Conservation (phyloP, 345 rosid genomes). For the Nasturtium officinale region DNA sequence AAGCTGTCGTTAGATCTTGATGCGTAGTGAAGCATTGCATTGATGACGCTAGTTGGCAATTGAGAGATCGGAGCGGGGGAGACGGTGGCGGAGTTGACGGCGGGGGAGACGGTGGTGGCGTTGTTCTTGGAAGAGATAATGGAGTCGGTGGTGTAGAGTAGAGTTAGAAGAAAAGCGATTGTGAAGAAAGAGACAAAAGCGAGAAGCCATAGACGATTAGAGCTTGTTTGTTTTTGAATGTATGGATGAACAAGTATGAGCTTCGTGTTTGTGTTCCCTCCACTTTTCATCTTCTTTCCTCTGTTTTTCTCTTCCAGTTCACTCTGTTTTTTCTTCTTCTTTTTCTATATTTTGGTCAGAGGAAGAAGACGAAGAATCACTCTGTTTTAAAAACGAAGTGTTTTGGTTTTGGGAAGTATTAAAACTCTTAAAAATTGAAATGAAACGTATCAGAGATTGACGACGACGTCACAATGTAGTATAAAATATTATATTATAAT, state of each 20-base stretch:
- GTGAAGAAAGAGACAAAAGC: conserved; percentile 83
- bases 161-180: conserved; percentile 73
- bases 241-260: conserved; percentile 93
- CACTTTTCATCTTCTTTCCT: conserved; percentile 61
- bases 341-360: not conserved
- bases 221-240: conserved; percentile 83
- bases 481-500: too few relatives aligned
- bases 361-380: conserved; percentile 34
- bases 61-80: conserved; percentile 46
- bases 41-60: conserved; percentile 64
- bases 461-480: not conserved
- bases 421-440: not conserved
- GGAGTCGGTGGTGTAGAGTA: conserved; percentile 74
- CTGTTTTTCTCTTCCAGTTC: not conserved
- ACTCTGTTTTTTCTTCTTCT: not conserved
- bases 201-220: conserved; percentile 85
- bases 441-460: conserved; percentile 10
- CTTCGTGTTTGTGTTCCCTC: conserved; percentile 71
- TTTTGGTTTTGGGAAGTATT: conserved; percentile 46
- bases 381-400: conserved; percentile 38
- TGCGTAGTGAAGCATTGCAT: conserved; percentile 84
- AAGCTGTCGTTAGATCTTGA: conserved; percentile 74
- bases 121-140: conserved; percentile 41
- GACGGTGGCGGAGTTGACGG: conserved; percentile 23
- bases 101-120: conserved; percentile 38